Evolutionary conservation across 2,329 filamentous ascomycete genomes (phyloP).

Genomic region (Alternaria sp.): DNA sequence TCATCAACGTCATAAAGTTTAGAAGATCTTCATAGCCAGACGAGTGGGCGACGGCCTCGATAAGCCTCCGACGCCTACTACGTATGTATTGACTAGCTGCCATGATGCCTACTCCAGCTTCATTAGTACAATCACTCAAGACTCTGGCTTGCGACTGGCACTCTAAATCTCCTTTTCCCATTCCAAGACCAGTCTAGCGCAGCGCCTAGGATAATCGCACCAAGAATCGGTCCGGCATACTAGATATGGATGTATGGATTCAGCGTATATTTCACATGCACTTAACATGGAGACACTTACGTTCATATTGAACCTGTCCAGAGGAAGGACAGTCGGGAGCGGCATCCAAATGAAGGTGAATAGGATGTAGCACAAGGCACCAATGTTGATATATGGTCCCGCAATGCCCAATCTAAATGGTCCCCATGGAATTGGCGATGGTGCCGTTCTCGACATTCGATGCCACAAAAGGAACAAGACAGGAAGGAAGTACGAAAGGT

Average conservation of each 20-base stretch:
- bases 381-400: conserved; percentile 33
- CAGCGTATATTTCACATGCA: no score
- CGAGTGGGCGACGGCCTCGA: background rate
- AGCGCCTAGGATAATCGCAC: conserved; percentile 29
- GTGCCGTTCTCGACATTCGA: conserved; percentile 17
- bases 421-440: conserved; percentile 26
- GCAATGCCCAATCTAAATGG: conserved; percentile 32
- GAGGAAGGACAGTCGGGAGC: conserved; percentile 34
- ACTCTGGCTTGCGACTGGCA: conserved; percentile 22
- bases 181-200: conserved; percentile 35
- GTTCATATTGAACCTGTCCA: conserved; percentile 33
- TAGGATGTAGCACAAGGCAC: conserved; percentile 33
- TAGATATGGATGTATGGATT: no score
- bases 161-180: conserved; percentile 37
- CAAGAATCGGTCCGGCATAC: conserved; percentile 39
- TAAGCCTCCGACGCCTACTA: background rate
- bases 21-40: background rate
- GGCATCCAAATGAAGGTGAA: conserved; percentile 40
- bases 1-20: background rate
- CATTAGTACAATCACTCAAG: background rate
- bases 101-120: background rate
- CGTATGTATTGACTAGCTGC: background rate
- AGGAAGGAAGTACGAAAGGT: conserved; percentile 42
- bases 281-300: no score
- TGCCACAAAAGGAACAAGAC: conserved; percentile 36